Percentiles rank a stretch among this genome's conserved stretches.
These are phyloP conservation scores for Osmanthus fragrans DNA, from an alignment of 257 asterid genomes.

Conservation along the genomic window DNA sequence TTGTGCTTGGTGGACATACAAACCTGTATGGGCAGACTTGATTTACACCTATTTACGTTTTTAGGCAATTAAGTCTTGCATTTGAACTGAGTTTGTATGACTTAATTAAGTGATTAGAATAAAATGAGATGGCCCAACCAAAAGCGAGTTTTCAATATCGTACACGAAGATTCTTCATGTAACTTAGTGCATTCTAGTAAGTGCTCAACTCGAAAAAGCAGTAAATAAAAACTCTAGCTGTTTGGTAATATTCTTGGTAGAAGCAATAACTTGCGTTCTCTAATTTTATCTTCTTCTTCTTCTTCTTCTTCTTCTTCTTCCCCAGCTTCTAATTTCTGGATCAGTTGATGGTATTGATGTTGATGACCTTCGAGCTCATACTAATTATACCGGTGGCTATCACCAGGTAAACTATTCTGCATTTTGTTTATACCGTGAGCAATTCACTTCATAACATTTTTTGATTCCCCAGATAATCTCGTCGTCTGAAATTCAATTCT, in stretches of 20 bases:
- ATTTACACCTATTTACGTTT: neutral
- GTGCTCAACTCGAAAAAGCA: neutral
- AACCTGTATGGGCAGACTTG: neutral
- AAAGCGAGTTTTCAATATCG: neutral
- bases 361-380: constrained; percentile 78
- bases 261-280: constrained; percentile 11
- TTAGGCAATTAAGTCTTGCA: neutral
- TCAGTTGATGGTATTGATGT: constrained; percentile 85
- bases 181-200: neutral
- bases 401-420: constrained; percentile 50
- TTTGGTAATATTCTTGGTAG: neutral
- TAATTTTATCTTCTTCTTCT: constrained; percentile 7
- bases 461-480: neutral
- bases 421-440: neutral
- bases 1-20: neutral
- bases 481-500: neutral
- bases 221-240: neutral
- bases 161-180: neutral
- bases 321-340: constrained; percentile 94
- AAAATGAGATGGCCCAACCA: neutral
- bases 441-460: neutral
- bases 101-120: neutral
- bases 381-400: constrained; percentile 91
- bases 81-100: neutral
- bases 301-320: neutral